phyloP scores from a whole-genome alignment of 371 early-diverging fungal genomes.

The Thermomucor indicae-seudaticae region DNA sequence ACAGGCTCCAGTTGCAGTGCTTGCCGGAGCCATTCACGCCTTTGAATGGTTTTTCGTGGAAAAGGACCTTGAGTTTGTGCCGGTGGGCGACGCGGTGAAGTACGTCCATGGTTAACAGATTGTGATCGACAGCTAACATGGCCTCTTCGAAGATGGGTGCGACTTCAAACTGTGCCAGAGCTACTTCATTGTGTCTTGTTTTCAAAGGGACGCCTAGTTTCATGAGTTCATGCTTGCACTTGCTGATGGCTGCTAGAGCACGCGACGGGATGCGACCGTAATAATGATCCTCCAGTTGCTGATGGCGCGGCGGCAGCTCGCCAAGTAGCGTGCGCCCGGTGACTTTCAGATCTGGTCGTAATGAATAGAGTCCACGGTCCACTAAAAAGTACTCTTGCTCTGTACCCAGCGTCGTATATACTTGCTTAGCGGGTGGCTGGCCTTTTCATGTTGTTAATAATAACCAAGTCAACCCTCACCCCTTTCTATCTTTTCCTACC shows the following conservation, averaged over 20 bases:
- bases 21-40: slow-evolving; percentile 98
- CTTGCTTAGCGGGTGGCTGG: slow-evolving; percentile 59
- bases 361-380: slow-evolving; percentile 88
- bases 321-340: slow-evolving; percentile 94
- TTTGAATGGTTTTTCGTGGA: slow-evolving; percentile 99
- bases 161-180: slow-evolving; percentile 96
- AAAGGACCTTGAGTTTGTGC: slow-evolving; percentile 93
- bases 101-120: slow-evolving; percentile 95
- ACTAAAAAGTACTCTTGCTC: slow-evolving; percentile 99
- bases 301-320: slow-evolving; percentile 93
- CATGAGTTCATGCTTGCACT: slow-evolving; percentile 90
- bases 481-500: slow-evolving; percentile 30
- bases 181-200: slow-evolving; percentile 99
- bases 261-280: slow-evolving; percentile 95
- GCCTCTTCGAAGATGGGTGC: slow-evolving; percentile 98
- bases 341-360: slow-evolving; percentile 95
- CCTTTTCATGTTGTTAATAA: slow-evolving; percentile 9
- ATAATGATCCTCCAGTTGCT: slow-evolving; percentile 98
- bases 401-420: slow-evolving; percentile 90
- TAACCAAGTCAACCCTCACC: too few relatives aligned
- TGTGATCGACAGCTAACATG: slow-evolving; percentile 96
- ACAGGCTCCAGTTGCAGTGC: slow-evolving; percentile 99
- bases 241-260: slow-evolving; percentile 87
- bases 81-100: slow-evolving; percentile 95
- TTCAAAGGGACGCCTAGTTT: slow-evolving; percentile 96